phyloP scores from a whole-genome alignment of 2,329 filamentous ascomycete species.

The Xylaria sp. region DNA sequence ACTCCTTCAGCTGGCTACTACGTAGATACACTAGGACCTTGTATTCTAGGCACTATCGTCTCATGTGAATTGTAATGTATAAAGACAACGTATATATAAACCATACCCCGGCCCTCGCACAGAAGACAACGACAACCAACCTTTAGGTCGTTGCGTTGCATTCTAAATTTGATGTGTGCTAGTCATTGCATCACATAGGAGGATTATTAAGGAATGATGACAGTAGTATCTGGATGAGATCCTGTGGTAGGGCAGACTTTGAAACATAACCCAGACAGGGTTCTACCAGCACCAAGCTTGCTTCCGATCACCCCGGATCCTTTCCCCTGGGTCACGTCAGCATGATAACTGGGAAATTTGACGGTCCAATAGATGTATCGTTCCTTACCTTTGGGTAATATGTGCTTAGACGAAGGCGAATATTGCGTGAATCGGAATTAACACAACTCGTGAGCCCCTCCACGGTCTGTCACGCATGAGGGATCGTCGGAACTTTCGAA shows the following conservation, averaged over 20 bases:
- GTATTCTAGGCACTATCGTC: not conserved
- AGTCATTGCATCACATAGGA: not conserved
- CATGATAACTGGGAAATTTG: conserved; percentile 4
- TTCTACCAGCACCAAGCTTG: conserved; percentile 1
- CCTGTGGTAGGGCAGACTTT: conserved; percentile 4
- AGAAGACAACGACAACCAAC: not conserved
- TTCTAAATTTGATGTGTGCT: not conserved
- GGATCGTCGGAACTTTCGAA: conserved; percentile 1
- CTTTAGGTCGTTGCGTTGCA: not conserved
- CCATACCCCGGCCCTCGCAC: not conserved
- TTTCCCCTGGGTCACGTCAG: conserved; percentile 5
- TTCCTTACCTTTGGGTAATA: not conserved
- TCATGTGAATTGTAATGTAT: not conserved
- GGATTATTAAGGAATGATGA: not conserved
- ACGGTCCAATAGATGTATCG: not conserved
- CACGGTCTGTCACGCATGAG: not conserved
- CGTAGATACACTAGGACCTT: not conserved
- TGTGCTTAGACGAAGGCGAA: conserved; percentile 1
- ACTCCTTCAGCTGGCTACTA: not conserved
- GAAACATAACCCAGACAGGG: conserved; percentile 23
- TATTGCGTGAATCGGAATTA: not conserved
- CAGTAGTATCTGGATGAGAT: conserved; percentile 7
- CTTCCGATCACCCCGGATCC: conserved; percentile 20
- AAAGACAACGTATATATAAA: not conserved
- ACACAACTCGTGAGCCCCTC: not conserved